These are phyloP conservation scores for Penicillium flavigenum DNA, from an alignment of 495 filamentous ascomycete genomes.

Conservation along the genomic window DNA sequence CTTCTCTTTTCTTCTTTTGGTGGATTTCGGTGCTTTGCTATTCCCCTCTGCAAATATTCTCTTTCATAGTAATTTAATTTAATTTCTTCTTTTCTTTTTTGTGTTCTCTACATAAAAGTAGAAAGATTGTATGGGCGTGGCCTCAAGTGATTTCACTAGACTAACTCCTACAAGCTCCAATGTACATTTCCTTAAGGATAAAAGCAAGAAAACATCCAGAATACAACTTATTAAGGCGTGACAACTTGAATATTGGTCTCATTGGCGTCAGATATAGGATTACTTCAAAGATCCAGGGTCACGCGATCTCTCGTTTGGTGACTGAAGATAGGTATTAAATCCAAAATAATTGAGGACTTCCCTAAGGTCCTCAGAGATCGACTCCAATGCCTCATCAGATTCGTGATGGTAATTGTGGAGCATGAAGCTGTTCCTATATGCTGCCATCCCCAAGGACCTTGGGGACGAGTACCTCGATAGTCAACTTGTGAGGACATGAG, in stretches of 20 bases:
- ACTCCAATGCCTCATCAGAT: slow-evolving; percentile 11
- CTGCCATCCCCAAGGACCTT: slow-evolving; percentile 35
- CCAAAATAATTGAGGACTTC: neutral
- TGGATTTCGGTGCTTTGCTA: slow-evolving; percentile 15
- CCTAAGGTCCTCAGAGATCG: slow-evolving; percentile 29
- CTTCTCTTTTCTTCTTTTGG: slow-evolving; percentile 8
- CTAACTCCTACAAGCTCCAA: too few relatives aligned
- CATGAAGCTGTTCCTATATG: neutral
- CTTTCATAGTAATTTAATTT: slow-evolving; percentile 22
- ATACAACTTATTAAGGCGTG: too few relatives aligned
- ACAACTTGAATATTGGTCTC: too few relatives aligned
- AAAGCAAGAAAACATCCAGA: too few relatives aligned
- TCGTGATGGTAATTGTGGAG: slow-evolving; percentile 10
- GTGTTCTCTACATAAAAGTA: neutral
- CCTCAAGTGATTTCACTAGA: too few relatives aligned
- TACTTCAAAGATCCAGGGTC: too few relatives aligned
- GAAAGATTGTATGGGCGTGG: too few relatives aligned
- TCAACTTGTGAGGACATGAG: slow-evolving; percentile 24
- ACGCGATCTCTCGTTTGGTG: too few relatives aligned
- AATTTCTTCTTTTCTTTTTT: neutral
- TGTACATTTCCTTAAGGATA: too few relatives aligned
- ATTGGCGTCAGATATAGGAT: too few relatives aligned
- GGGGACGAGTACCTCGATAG: slow-evolving; percentile 41
- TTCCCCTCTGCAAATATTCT: slow-evolving; percentile 17
- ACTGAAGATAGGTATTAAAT: too few relatives aligned